A percentile compares a stretch with the other conserved stretches of the same genome.
Conservation (phyloP, 768 basidiomycete genomes). For the Scleroderma citrinum region DNA sequence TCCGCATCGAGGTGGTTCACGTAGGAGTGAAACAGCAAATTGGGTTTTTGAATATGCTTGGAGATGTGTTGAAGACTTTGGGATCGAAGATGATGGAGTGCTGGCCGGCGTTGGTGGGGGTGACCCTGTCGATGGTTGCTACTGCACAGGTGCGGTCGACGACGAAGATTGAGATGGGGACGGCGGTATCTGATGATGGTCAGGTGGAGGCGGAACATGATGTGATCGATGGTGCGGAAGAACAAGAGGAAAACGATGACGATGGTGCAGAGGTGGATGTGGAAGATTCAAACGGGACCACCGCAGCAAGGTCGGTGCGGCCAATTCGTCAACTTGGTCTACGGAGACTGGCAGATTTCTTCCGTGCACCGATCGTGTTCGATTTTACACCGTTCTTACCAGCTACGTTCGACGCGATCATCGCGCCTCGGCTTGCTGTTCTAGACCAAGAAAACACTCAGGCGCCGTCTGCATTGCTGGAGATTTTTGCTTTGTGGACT, state of each 20-base stretch:
- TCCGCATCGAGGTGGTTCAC: conserved; percentile 21
- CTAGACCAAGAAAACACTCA: conserved; percentile 87
- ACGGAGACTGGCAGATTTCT: conserved; percentile 85
- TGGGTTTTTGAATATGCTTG: conserved; percentile 81
- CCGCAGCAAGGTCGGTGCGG: conserved; percentile 40
- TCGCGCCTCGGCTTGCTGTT: conserved; percentile 72
- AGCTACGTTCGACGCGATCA: conserved; percentile 60
- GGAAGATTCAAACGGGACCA: conserved; percentile 18
- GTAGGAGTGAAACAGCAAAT: conserved; percentile 62
- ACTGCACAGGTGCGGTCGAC: conserved; percentile 58
- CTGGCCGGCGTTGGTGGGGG: conserved; percentile 74
- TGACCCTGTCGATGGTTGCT: conserved; percentile 59
- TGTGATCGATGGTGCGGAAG: conserved; percentile 31
- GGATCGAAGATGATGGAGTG: conserved; percentile 61
- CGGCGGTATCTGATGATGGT: not conserved
- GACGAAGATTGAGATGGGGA: not conserved
- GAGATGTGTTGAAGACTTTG: conserved; percentile 77
- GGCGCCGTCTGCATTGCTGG: conserved; percentile 81
- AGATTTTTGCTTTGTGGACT: conserved; percentile 80
- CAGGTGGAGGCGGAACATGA: conserved; percentile 11
- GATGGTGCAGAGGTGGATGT: conserved; percentile 32
- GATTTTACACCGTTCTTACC: conserved; percentile 70
- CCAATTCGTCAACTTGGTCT: conserved; percentile 77
- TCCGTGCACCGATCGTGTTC: conserved; percentile 65
- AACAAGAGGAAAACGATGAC: conserved; percentile 31